These are phyloP conservation scores for Candida dendrica DNA, from an alignment of 805 yeast genomes.

Conservation along the genomic window DNA sequence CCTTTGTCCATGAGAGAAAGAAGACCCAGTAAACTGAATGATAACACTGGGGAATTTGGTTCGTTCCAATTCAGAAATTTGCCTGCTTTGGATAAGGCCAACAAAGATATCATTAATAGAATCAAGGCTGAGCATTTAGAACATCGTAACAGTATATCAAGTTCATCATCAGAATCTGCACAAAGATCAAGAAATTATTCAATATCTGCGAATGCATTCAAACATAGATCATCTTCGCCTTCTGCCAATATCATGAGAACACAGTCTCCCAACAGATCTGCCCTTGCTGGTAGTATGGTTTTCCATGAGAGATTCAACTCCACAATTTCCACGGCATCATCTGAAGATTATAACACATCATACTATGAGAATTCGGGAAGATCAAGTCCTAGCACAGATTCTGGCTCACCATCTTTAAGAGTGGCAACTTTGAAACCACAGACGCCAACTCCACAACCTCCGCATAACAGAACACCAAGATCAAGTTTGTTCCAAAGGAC, in stretches of 20 bases:
- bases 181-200: slow-evolving; percentile 24
- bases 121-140: slow-evolving; percentile 72
- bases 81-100: slow-evolving; percentile 86
- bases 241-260: slow-evolving; percentile 22
- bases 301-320: slow-evolving; percentile 28
- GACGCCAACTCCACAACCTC: slow-evolving; percentile 16
- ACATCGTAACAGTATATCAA: slow-evolving; percentile 30
- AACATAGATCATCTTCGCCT: slow-evolving; percentile 43
- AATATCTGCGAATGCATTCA: slow-evolving; percentile 26
- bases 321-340: slow-evolving; percentile 24
- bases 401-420: slow-evolving; percentile 17
- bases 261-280: slow-evolving; percentile 23
- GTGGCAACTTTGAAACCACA: slow-evolving; percentile 8
- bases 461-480: slow-evolving; percentile 13
- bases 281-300: slow-evolving; percentile 9
- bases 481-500: slow-evolving; percentile 16
- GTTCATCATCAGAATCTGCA: slow-evolving; percentile 28
- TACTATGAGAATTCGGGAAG: slow-evolving; percentile 23
- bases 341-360: slow-evolving; percentile 22
- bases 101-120: slow-evolving; percentile 84
- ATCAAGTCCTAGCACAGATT: slow-evolving; percentile 26
- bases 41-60: slow-evolving; percentile 75
- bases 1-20: slow-evolving; percentile 61
- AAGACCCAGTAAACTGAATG: slow-evolving; percentile 65
- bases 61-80: slow-evolving; percentile 85